Percentiles rank a stretch among this genome's conserved stretches.
Conservation (phyloP, 352 stramenopile species). For the Nothophytophthora sp. region DNA sequence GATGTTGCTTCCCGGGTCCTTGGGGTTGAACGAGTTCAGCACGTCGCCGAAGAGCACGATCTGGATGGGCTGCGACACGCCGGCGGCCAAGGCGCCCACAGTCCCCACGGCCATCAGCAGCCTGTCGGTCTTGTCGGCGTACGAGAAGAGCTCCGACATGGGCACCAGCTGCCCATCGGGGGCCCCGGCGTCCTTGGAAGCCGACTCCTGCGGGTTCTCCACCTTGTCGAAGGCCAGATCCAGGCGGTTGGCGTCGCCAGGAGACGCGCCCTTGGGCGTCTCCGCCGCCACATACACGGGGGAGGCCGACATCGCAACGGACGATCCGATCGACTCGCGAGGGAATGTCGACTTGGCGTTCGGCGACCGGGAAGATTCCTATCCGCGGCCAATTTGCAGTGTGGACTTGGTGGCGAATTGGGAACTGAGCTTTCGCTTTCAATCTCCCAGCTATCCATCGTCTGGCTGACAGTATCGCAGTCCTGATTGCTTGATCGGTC, state of each 20-base stretch:
- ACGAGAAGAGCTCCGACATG: constrained; percentile 49
- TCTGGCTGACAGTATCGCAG: too few species aligned
- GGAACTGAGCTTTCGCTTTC: too few species aligned
- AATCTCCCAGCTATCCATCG: too few species aligned
- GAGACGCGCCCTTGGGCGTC: constrained; percentile 10
- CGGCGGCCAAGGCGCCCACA: constrained; percentile 37
- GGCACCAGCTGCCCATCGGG: constrained; percentile 42
- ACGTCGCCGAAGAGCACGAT: constrained; percentile 76
- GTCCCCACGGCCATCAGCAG: constrained; percentile 59
- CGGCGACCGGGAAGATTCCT: neutral
- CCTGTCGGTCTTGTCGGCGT: constrained; percentile 54
- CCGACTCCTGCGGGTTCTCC: constrained; percentile 7
- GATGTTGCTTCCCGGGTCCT: constrained; percentile 16
- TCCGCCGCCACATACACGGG: constrained; percentile 17
- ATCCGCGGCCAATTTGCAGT: too few species aligned
- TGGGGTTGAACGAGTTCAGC: constrained; percentile 72
- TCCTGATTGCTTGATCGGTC: too few species aligned
- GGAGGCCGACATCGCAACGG: constrained; percentile 24
- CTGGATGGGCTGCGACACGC: constrained; percentile 61
- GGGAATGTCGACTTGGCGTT: too few species aligned
- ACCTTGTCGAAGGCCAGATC: constrained; percentile 26
- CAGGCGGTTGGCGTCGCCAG: constrained; percentile 22
- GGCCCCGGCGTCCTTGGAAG: constrained; percentile 14
- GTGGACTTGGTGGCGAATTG: neutral
- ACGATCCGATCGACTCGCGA: too few species aligned